Percentiles rank a stretch among this genome's conserved stretches.
phyloP scores from a whole-genome alignment of 495 filamentous ascomycete species.

The Tuber brumale region DNA sequence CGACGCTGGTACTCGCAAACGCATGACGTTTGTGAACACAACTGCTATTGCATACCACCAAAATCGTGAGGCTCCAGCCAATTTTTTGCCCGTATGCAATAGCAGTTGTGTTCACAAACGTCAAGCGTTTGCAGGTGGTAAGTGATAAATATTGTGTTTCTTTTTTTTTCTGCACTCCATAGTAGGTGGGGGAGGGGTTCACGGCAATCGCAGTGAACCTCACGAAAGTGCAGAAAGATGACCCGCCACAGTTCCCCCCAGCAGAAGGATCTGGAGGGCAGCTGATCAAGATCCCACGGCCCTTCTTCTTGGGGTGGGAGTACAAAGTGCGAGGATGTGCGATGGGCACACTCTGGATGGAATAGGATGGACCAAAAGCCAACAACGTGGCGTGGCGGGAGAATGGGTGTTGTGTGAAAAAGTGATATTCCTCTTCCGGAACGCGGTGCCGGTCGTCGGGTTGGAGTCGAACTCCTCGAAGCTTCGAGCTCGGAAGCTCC shows the following conservation, averaged over 20 bases:
- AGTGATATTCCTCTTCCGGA: not conserved
- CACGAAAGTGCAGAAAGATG: not conserved
- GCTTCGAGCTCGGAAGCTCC: not conserved
- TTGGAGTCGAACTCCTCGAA: not conserved
- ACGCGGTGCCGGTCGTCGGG: not conserved
- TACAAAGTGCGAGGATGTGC: not conserved
- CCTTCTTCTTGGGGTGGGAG: not conserved
- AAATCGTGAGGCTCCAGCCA: too few species aligned
- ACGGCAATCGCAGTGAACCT: not conserved
- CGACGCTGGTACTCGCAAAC: not conserved
- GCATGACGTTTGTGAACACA: too few species aligned
- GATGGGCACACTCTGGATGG: not conserved
- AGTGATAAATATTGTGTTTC: not conserved
- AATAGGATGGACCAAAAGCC: not conserved
- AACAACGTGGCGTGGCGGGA: not conserved
- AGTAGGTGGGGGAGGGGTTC: not conserved
- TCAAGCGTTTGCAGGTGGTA: too few species aligned
- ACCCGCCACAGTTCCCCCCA: not conserved
- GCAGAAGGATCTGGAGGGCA: not conserved
- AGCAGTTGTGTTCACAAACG: too few species aligned
- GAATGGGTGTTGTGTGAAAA: not conserved
- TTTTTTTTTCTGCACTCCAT: not conserved
- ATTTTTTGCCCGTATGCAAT: too few species aligned
- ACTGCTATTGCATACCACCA: too few species aligned
- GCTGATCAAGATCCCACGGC: not conserved